A percentile compares a stretch with the other conserved stretches of the same genome.
Evolutionary conservation across 345 rosid species (phyloP).

Genomic region (Laguncularia racemosa): DNA sequence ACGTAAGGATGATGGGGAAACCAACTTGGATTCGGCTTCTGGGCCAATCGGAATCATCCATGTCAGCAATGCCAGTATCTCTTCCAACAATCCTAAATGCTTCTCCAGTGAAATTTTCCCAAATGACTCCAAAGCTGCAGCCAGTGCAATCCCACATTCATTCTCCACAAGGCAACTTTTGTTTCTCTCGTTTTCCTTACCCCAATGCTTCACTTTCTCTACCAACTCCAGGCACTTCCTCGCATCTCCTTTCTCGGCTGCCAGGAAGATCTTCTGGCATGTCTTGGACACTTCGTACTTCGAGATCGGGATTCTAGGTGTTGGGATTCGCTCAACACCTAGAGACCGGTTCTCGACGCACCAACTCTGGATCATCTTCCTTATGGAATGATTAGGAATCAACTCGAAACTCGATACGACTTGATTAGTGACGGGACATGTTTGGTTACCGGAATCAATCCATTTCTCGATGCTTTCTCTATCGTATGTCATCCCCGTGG

Average conservation of each 20-base stretch:
- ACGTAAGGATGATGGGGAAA: constrained; percentile 12
- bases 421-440: constrained; percentile 28
- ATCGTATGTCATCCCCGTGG: constrained; percentile 38
- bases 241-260: constrained; percentile 12
- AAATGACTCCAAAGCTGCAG: constrained; percentile 21
- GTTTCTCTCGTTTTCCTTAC: constrained; percentile 28
- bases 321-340: constrained; percentile 29
- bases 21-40: constrained; percentile 19
- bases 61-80: constrained; percentile 18
- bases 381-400: constrained; percentile 26
- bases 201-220: constrained; percentile 21
- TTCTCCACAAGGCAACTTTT: constrained; percentile 15
- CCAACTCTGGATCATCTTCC: constrained; percentile 35
- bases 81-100: constrained; percentile 14
- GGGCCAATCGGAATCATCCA: constrained; percentile 19
- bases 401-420: constrained; percentile 10
- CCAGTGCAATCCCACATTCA: constrained; percentile 13
- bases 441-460: constrained; percentile 24
- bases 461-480: constrained; percentile 32
- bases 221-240: constrained; percentile 20
- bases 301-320: constrained; percentile 28
- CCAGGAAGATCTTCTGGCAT: constrained; percentile 11
- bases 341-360: constrained; percentile 22
- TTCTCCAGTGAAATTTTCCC: constrained; percentile 12
- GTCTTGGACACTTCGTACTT: constrained; percentile 18